Evolutionary conservation across 228 moss, liverwort and hornwort genomes (phyloP).

Genomic region (Sphagnum magellanicum): DNA sequence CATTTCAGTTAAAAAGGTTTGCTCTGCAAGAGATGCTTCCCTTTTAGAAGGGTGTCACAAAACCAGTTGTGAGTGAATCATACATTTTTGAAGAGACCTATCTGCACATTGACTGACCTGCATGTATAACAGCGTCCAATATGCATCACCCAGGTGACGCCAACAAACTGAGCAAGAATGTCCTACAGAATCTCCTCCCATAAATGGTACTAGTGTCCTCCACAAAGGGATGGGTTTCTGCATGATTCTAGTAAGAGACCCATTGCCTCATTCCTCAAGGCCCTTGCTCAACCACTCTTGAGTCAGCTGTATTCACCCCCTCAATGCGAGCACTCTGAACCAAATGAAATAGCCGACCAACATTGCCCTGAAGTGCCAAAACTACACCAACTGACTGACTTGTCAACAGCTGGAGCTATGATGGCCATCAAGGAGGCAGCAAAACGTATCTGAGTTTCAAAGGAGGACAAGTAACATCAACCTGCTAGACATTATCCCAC

Average conservation of each 20-base stretch:
- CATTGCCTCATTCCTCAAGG: neutral
- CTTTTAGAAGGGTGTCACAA: no score
- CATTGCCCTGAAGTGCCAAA: constrained; percentile 1
- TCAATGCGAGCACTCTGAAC: constrained; percentile 4
- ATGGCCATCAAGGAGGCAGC: constrained; percentile 14
- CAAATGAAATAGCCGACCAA: constrained; percentile 6
- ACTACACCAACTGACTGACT: constrained; percentile 9
- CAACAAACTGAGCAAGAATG: neutral
- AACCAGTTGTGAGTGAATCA: no score
- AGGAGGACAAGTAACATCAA: constrained; percentile 10
- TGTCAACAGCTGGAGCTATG: constrained; percentile 11
- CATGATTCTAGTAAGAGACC: constrained; percentile 8
- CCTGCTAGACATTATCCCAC: constrained; percentile 57
- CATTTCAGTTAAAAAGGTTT: no score
- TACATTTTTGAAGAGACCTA: no score
- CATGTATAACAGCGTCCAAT: no score
- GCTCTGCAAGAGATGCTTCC: no score
- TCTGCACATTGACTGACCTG: no score
- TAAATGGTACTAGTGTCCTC: neutral
- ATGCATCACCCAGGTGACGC: no score
- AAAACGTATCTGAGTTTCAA: constrained; percentile 3
- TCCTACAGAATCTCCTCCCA: constrained; percentile 1
- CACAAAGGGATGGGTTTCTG: constrained; percentile 3
- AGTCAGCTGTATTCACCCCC: constrained; percentile 5
- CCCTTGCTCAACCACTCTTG: neutral